These are phyloP conservation scores for Cordyceps cateniannulata DNA, from an alignment of 2,329 filamentous ascomycete species.

Conservation along the genomic window DNA sequence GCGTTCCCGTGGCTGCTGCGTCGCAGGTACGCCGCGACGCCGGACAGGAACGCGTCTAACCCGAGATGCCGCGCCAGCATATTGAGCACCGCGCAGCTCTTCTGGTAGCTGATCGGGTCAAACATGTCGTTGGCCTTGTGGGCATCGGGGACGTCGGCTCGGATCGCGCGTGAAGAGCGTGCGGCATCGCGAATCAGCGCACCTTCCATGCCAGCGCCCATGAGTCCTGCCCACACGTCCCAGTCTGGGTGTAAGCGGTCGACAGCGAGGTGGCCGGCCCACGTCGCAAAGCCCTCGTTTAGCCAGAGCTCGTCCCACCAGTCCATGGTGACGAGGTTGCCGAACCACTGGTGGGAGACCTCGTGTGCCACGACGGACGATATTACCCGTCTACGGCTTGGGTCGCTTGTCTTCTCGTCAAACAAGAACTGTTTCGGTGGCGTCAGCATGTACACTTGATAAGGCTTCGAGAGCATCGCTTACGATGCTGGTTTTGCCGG, in stretches of 20 bases:
- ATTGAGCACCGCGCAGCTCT: conserved; percentile 89
- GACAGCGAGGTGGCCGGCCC: conserved; percentile 62
- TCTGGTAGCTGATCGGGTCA: conserved; percentile 94
- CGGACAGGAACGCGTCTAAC: conserved; percentile 90
- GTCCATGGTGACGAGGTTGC: conserved; percentile 95
- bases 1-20: conserved; percentile 97
- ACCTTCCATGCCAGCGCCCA: conserved; percentile 84
- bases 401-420: conserved; percentile 85
- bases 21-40: conserved; percentile 83
- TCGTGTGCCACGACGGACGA: conserved; percentile 96
- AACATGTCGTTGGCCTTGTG: conserved; percentile 98
- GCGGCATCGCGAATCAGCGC: conserved; percentile 84
- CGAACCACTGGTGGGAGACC: conserved; percentile 96
- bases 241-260: conserved; percentile 94
- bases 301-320: conserved; percentile 98
- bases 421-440: conserved; percentile 63
- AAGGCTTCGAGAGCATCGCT: conserved; percentile 14
- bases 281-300: conserved; percentile 78
- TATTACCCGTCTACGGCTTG: conserved; percentile 85
- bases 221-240: conserved; percentile 95
- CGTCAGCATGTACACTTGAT: neutral
- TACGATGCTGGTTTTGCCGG: conserved; percentile 70
- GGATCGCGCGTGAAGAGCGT: conserved; percentile 90
- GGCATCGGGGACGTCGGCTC: conserved; percentile 89
- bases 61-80: conserved; percentile 97